Evolutionary conservation across 1,284 basidiomycete species (phyloP), one percentile per base, ranked within the genome.

Genomic region (Peniophora sp.): DNA sequence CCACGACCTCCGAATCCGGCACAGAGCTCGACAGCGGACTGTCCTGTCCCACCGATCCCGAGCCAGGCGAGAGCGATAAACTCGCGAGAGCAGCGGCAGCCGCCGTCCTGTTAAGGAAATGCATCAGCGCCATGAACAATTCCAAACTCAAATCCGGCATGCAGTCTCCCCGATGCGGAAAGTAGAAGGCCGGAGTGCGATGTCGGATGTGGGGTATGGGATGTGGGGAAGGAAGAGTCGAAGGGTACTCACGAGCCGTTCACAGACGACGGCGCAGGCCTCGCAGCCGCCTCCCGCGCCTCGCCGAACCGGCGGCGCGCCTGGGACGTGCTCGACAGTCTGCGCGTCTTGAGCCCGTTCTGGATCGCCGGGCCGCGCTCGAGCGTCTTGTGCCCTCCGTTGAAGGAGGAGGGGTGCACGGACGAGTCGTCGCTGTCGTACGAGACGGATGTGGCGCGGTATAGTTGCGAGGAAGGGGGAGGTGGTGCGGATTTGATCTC

Each of bases 231-330:
- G n/a, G n/a, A n/a, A n/a, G n/a, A n/a, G n/a, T n/a, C n/a, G n/a
- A n/a, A n/a, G n/a, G n/a, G 17, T 17, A 20, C n/a, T 17, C 37
- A 41, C n/a, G 43, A 45, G 14, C 23, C 54, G 53, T 54, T 55
- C 27, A 84, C 83, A 70, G 66, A 88, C 84, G 76, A 78, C n/a
- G n/a, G n/a, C n/a, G n/a, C n/a, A 52, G 84, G 85, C 55, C 85
- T 73, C 53, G 71, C 72, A 47, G 81, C 81, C 41, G 86, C 86
- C 64, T 88, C 85, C 49, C 83, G 72, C 36, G 85, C 86, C 63
- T 89, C 86, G 64, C 84, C 87, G 57, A 86, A 63, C 52, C 86
- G 73, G 57, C 85, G 74, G 61, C 78, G 78, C 11, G 77, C 71
- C 66, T 84, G 81, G 14, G 83, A 81, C 9, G 79, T 75, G 0